These are phyloP conservation scores for Helminthosporium solani DNA, from an alignment of 2,329 filamentous ascomycete genomes.

Conservation along the genomic window DNA sequence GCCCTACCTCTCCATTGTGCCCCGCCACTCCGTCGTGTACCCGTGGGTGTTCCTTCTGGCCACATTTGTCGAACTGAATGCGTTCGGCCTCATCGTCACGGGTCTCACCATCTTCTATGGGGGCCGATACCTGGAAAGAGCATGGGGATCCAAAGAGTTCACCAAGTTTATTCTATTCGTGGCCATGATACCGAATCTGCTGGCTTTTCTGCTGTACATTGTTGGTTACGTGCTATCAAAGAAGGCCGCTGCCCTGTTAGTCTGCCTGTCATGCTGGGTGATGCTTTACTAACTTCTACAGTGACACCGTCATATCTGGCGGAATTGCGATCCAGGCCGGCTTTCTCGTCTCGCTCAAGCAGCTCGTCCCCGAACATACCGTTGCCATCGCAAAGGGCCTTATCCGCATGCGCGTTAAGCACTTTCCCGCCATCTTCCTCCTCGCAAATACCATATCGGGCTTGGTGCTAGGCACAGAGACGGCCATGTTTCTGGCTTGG, in stretches of 20 bases:
- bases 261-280: slow-evolving; percentile 16
- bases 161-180: slow-evolving; percentile 83
- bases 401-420: slow-evolving; percentile 82
- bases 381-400: slow-evolving; percentile 89
- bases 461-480: slow-evolving; percentile 66
- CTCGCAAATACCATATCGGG: slow-evolving; percentile 69
- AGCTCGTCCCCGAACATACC: slow-evolving; percentile 94
- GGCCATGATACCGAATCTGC: slow-evolving; percentile 75
- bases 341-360: slow-evolving; percentile 96
- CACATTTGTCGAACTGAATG: slow-evolving; percentile 87
- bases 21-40: slow-evolving; percentile 78
- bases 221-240: slow-evolving; percentile 70
- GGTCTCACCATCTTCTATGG: slow-evolving; percentile 83
- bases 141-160: slow-evolving; percentile 90
- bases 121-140: slow-evolving; percentile 90
- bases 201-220: slow-evolving; percentile 72
- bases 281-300: slow-evolving; percentile 21
- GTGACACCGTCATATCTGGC: slow-evolving; percentile 80
- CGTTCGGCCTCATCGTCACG: slow-evolving; percentile 80
- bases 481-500: slow-evolving; percentile 75
- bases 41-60: slow-evolving; percentile 91
- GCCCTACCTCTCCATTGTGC: slow-evolving; percentile 85
- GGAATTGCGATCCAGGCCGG: slow-evolving; percentile 86
- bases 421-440: slow-evolving; percentile 74
- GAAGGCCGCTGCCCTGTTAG: slow-evolving; percentile 69